Percentiles rank a stretch among this genome's conserved stretches.
Evolutionary conservation across 1,284 basidiomycete genomes (phyloP).

Genomic region (Marasmius fiardii): DNA sequence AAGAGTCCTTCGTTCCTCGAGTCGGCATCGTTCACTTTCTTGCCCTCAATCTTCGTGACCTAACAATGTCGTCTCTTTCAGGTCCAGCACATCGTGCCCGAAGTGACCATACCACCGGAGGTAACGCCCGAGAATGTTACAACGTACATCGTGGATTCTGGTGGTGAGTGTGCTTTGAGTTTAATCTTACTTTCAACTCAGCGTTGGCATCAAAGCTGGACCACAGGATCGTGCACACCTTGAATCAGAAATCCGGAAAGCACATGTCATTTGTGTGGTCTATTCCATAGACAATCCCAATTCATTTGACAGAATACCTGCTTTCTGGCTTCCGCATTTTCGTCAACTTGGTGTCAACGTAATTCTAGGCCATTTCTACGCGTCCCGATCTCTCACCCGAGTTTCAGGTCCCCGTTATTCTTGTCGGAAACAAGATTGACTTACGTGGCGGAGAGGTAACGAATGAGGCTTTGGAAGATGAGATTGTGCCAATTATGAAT

Average conservation of each 20-base stretch:
- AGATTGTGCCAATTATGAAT: constrained; percentile 93
- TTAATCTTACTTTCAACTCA: constrained; percentile 12
- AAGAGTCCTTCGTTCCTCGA: constrained; percentile 88
- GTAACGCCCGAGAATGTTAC: constrained; percentile 95
- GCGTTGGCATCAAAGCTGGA: constrained; percentile 44
- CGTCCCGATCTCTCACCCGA: neutral
- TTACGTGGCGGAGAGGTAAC: constrained; percentile 90
- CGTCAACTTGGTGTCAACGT: constrained; percentile 94
- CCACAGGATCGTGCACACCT: constrained; percentile 84
- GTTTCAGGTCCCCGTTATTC: constrained; percentile 87
- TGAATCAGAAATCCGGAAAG: constrained; percentile 92
- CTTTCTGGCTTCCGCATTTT: constrained; percentile 99
- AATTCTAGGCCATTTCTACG: constrained; percentile 22
- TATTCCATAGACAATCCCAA: constrained; percentile 95
- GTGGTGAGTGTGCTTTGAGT: constrained; percentile 53
- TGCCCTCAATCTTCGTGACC: neutral
- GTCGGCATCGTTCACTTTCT: constrained; percentile 42
- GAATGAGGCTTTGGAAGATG: constrained; percentile 91
- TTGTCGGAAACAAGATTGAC: constrained; percentile 99
- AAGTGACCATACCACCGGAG: constrained; percentile 94
- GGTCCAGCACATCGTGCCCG: constrained; percentile 91
- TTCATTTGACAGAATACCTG: constrained; percentile 95
- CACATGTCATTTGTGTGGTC: constrained; percentile 97
- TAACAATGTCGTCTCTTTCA: constrained; percentile 28
- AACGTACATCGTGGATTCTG: constrained; percentile 94